Percentiles rank a stretch among this genome's conserved stretches.
Evolutionary conservation across 805 yeast genomes (phyloP).

Genomic region (Cyberlindnera maritima): DNA sequence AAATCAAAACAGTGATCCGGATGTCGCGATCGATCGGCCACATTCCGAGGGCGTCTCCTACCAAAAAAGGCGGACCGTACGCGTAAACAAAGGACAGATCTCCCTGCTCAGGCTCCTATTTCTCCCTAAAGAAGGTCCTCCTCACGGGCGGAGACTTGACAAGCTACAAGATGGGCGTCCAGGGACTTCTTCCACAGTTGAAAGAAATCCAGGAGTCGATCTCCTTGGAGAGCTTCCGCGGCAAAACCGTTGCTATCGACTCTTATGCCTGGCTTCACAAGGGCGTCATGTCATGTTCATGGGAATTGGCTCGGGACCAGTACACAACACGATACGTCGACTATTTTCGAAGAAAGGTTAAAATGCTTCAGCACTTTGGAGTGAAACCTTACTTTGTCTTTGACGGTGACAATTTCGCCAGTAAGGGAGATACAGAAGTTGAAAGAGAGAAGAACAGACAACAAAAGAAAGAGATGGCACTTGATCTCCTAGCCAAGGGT

Average conservation of each 20-base stretch:
- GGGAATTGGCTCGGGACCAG: slow-evolving; percentile 66
- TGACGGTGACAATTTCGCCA: slow-evolving; percentile 86
- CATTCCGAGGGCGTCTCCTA: not conserved
- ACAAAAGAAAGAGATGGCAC: slow-evolving; percentile 57
- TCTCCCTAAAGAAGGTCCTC: too few relatives aligned
- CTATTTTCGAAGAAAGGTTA: slow-evolving; percentile 63
- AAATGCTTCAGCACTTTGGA: slow-evolving; percentile 60
- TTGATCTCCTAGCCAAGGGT: slow-evolving; percentile 48
- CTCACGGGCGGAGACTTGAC: not conserved
- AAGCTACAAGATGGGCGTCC: slow-evolving; percentile 62
- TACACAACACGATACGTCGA: slow-evolving; percentile 74
- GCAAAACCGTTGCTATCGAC: slow-evolving; percentile 85
- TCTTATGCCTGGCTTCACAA: slow-evolving; percentile 96
- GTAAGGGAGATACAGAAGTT: slow-evolving; percentile 69
- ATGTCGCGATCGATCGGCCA: not conserved
- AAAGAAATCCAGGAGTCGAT: slow-evolving; percentile 67
- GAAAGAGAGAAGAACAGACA: slow-evolving; percentile 59
- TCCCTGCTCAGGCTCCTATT: not conserved
- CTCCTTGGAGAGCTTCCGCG: slow-evolving; percentile 58
- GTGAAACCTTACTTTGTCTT: slow-evolving; percentile 86
- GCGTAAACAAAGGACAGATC: slow-evolving; percentile 2
- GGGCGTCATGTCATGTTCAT: slow-evolving; percentile 79
- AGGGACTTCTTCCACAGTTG: slow-evolving; percentile 76
- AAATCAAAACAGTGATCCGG: slow-evolving; percentile 2
- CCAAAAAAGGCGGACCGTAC: not conserved